These are phyloP conservation scores for Oryza glaberrima DNA, from an alignment of 176 grass and related monocot genomes.

Conservation along the genomic window DNA sequence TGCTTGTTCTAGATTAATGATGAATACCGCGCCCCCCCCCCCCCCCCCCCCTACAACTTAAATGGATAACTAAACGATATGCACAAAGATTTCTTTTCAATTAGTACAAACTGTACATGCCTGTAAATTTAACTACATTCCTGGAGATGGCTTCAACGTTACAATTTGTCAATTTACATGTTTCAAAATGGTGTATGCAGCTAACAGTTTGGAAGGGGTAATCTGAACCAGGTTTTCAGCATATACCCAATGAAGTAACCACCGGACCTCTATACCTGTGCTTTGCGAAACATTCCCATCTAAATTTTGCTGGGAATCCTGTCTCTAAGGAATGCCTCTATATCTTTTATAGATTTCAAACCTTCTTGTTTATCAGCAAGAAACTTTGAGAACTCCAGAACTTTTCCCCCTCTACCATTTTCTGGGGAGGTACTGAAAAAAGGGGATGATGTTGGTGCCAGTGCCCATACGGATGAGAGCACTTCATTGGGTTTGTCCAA, in stretches of 20 bases:
- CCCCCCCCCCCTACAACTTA: not conserved
- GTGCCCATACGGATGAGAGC: constrained; percentile 75
- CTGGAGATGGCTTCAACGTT: not conserved
- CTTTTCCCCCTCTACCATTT: constrained; percentile 40
- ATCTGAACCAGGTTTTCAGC: not conserved
- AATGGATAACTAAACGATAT: not conserved
- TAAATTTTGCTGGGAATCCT: constrained; percentile 81
- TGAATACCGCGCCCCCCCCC: not conserved
- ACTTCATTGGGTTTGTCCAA: constrained; percentile 78
- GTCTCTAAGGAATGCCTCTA: constrained; percentile 47
- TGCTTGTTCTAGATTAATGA: not conserved
- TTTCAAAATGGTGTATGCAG: not conserved
- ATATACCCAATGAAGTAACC: not conserved
- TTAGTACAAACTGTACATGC: not conserved
- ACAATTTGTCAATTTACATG: not conserved
- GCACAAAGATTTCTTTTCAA: not conserved
- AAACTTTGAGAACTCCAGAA: constrained; percentile 73
- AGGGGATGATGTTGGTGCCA: constrained; percentile 49
- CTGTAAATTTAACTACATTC: not conserved
- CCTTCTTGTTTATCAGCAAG: constrained; percentile 57
- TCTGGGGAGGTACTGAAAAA: constrained; percentile 29
- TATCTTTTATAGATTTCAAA: constrained; percentile 42
- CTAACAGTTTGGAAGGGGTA: not conserved
- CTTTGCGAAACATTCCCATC: constrained; percentile 15
- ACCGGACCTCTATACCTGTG: not conserved